Evolutionary conservation across 2,329 filamentous ascomycete genomes (phyloP).

Genomic region (Microsporum audouinii): DNA sequence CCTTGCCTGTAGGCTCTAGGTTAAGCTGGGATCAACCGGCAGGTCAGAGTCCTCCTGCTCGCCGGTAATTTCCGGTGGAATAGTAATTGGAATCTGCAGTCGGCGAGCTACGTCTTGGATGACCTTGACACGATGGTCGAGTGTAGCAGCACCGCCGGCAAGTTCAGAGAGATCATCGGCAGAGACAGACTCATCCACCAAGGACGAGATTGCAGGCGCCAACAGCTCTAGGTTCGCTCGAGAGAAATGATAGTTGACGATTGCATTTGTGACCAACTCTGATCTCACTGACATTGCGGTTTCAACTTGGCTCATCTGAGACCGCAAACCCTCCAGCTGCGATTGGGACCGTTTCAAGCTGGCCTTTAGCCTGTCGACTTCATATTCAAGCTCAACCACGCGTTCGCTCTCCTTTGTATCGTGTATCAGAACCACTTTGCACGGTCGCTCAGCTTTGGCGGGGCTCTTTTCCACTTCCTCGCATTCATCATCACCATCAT

Average conservation of each 20-base stretch:
- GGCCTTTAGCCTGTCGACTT: conserved; percentile 9
- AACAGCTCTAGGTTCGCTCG: conserved; percentile 9
- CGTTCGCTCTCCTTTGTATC: conserved; percentile 9
- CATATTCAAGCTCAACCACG: conserved; percentile 9
- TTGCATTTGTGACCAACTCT: conserved; percentile 10
- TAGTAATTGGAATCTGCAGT: conserved; percentile 8
- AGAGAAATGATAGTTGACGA: conserved; percentile 12
- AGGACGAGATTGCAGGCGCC: conserved; percentile 8
- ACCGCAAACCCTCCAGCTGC: conserved; percentile 7
- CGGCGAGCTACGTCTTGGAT: conserved; percentile 10
- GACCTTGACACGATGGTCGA: conserved; percentile 10
- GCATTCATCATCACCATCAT: not conserved
- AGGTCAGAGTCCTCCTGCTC: not conserved
- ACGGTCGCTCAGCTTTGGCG: not conserved
- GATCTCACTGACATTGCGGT: conserved; percentile 10
- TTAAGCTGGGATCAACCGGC: not conserved
- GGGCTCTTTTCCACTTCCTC: conserved; percentile 3
- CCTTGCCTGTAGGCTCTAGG: not conserved
- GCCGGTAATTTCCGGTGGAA: conserved; percentile 3
- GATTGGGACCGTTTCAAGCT: conserved; percentile 10
- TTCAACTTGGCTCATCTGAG: conserved; percentile 11
- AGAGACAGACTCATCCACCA: conserved; percentile 11
- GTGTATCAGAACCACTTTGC: conserved; percentile 9
- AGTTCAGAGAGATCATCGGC: conserved; percentile 8
- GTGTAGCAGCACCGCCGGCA: conserved; percentile 11